These are phyloP conservation scores for Blakeslea trispora DNA, from an alignment of 371 early-diverging fungal species.

Conservation along the genomic window DNA sequence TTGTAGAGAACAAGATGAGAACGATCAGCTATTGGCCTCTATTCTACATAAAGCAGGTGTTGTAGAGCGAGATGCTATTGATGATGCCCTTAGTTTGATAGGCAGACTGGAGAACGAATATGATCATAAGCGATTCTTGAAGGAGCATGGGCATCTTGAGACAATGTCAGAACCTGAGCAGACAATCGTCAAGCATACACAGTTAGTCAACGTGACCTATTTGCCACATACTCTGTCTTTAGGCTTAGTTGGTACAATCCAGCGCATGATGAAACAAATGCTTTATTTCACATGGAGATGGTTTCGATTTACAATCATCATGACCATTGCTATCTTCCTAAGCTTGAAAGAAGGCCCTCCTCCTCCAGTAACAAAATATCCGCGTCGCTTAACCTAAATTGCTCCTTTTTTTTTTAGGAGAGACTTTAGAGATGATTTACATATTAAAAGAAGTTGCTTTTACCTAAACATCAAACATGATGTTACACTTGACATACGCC, in stretches of 20 bases:
- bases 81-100: conserved; percentile 16
- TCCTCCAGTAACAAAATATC: neutral
- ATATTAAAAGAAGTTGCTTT: neutral
- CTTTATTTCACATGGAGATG: conserved; percentile 15
- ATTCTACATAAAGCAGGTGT: conserved; percentile 17
- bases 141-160: conserved; percentile 11
- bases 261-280: conserved; percentile 2
- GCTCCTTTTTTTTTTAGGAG: too few relatives aligned
- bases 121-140: conserved; percentile 14
- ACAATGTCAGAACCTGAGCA: neutral
- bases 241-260: conserved; percentile 5
- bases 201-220: neutral
- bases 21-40: conserved; percentile 4
- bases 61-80: conserved; percentile 18
- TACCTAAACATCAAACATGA: neutral
- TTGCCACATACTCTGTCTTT: neutral
- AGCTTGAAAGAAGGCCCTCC: conserved; percentile 22
- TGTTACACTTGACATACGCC: too few relatives aligned
- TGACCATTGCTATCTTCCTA: conserved; percentile 17
- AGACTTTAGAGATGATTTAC: too few relatives aligned
- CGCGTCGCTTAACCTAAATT: neutral
- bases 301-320: conserved; percentile 15
- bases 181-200: too few relatives aligned
- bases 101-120: conserved; percentile 19
- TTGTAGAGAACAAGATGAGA: conserved; percentile 9